These are phyloP conservation scores for Cadophora sp. DNA, from an alignment of 2,329 filamentous ascomycete genomes.

Conservation along the genomic window DNA sequence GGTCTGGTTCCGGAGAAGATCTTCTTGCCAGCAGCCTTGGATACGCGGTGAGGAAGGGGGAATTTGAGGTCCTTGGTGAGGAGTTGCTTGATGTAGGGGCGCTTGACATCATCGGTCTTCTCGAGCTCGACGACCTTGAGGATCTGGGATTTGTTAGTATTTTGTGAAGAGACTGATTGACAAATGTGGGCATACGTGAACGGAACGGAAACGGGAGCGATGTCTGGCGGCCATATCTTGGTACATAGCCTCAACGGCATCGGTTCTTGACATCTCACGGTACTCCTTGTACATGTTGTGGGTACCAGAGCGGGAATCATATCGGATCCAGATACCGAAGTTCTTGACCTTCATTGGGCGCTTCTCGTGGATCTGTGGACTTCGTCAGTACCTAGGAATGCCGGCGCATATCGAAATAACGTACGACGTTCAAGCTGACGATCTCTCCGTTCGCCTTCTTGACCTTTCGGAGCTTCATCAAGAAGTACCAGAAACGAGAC, in stretches of 20 bases:
- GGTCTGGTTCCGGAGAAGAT: conserved; percentile 92
- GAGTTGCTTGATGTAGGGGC: conserved; percentile 99
- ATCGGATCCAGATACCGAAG: conserved; percentile 99
- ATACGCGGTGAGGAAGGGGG: conserved; percentile 95
- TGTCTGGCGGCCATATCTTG: conserved; percentile 99
- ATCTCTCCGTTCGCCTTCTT: conserved; percentile 99
- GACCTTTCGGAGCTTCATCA: conserved; percentile 98
- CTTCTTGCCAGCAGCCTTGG: conserved; percentile 85
- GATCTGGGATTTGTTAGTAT: conserved; percentile 64
- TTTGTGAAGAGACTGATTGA: neutral
- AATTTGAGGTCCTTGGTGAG: conserved; percentile 94
- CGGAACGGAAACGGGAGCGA: conserved; percentile 96
- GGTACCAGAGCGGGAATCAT: conserved; percentile 99
- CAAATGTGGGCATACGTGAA: conserved; percentile 84
- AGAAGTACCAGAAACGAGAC: conserved; percentile 99
- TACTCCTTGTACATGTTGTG: conserved; percentile 99
- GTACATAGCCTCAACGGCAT: conserved; percentile 96
- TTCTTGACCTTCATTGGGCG: conserved; percentile 99
- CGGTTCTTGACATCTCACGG: conserved; percentile 96
- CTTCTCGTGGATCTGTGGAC: conserved; percentile 90
- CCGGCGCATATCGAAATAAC: conserved; percentile 46
- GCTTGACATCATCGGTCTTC: conserved; percentile 93
- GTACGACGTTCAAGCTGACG: conserved; percentile 93
- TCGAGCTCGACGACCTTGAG: conserved; percentile 98
- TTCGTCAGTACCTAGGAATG: conserved; percentile 29